Conservation (phyloP, 225 moss, liverwort and hornwort genomes). For the Bryum argenteum region DNA sequence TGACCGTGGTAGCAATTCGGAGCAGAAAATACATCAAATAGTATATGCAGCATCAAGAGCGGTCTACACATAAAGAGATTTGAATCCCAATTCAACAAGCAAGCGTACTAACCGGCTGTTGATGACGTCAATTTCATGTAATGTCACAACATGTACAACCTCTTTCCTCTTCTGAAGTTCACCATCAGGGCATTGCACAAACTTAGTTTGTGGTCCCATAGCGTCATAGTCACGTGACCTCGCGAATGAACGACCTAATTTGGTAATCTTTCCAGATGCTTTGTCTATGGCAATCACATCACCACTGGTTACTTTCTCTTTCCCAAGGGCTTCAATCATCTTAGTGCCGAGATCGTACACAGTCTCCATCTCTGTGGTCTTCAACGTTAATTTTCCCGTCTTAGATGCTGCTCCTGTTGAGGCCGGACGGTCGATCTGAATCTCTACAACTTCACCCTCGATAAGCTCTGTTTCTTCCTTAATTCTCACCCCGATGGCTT, state of each 20-base stretch:
- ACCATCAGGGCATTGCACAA: constrained; percentile 84
- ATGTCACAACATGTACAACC: constrained; percentile 81
- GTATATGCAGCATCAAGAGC: neutral
- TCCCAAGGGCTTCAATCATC: constrained; percentile 81
- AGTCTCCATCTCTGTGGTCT: constrained; percentile 92
- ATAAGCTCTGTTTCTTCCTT: constrained; percentile 96
- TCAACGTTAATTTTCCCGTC: constrained; percentile 73
- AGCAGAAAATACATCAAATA: constrained; percentile 20
- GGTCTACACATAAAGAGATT: neutral
- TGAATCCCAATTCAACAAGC: constrained; percentile 9
- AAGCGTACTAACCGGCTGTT: constrained; percentile 67
- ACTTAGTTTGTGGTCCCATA: constrained; percentile 81
- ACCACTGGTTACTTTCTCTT: constrained; percentile 79
- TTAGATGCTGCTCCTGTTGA: constrained; percentile 72
- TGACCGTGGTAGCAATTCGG: neutral
- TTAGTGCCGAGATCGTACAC: constrained; percentile 82
- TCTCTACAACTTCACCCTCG: constrained; percentile 89
- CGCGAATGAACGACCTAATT: constrained; percentile 79
- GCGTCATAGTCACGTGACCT: constrained; percentile 85
- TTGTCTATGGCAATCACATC: constrained; percentile 86
- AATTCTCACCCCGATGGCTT: constrained; percentile 89
- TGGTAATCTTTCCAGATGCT: constrained; percentile 82
- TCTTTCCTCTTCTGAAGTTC: constrained; percentile 89
- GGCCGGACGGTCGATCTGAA: constrained; percentile 80
- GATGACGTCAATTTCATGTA: constrained; percentile 89